Conservation (phyloP, 192 early-diverging fungal species). For the Rhizophagus clarus region DNA sequence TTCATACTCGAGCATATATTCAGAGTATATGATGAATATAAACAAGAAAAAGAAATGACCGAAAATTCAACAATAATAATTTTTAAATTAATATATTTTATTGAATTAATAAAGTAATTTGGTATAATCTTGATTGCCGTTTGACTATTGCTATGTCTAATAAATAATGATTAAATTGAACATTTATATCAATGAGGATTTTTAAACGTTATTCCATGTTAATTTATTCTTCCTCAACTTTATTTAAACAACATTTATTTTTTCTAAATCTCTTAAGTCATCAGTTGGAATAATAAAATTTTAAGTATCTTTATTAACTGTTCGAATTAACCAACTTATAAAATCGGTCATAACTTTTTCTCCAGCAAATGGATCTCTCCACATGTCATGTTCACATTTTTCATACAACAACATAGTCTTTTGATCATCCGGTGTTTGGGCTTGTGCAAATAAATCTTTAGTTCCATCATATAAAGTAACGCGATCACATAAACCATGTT, state of each 20-base stretch:
- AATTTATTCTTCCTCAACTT: too few species aligned
- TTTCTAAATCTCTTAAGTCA: too few species aligned
- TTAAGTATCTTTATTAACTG: too few species aligned
- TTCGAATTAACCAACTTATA: constrained; percentile 13
- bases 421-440: constrained; percentile 2
- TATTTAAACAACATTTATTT: too few species aligned
- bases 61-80: background rate
- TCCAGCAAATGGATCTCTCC: background rate
- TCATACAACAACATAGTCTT: constrained; percentile 24
- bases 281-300: too few species aligned
- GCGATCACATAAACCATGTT: constrained; percentile 26
- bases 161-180: too few species aligned
- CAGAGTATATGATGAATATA: constrained; percentile 6
- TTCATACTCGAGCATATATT: constrained; percentile 72
- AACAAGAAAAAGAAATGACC: background rate
- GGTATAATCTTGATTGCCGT: too few species aligned
- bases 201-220: too few species aligned
- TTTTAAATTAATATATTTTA: too few species aligned
- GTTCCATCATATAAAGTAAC: background rate
- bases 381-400: constrained; percentile 26
- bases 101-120: too few species aligned
- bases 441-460: constrained; percentile 12
- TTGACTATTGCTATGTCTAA: too few species aligned
- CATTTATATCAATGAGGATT: too few species aligned
- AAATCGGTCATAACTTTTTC: constrained; percentile 13